Percentiles rank a stretch among this genome's conserved stretches.
These are phyloP conservation scores for Talaromyces sp. DNA, from an alignment of 2,329 filamentous ascomycete species.

Conservation along the genomic window DNA sequence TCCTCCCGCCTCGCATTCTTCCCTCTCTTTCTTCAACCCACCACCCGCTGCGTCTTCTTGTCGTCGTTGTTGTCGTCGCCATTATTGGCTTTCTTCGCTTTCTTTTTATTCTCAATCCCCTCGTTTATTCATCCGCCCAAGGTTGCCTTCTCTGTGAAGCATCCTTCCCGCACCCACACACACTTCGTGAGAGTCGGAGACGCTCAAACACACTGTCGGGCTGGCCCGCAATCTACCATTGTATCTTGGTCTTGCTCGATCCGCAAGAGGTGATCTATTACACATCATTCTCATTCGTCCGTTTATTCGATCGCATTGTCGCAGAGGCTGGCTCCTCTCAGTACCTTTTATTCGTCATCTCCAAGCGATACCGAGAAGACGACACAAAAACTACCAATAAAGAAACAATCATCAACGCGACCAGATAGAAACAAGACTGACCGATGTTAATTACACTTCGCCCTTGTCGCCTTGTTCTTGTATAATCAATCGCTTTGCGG, in stretches of 20 bases:
- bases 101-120: conserved; percentile 24
- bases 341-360: conserved; percentile 1
- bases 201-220: conserved; percentile 22
- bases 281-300: conserved; percentile 6
- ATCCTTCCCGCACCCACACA: neutral
- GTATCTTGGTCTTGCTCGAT: conserved; percentile 11
- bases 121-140: conserved; percentile 21
- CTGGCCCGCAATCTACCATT: conserved; percentile 36
- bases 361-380: neutral
- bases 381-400: neutral
- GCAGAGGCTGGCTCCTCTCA: conserved; percentile 16
- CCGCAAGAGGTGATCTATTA: neutral
- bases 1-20: neutral
- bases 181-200: conserved; percentile 21
- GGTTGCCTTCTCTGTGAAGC: conserved; percentile 17
- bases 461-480: neutral
- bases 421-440: neutral
- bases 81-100: conserved; percentile 17
- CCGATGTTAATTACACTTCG: conserved; percentile 1
- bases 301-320: conserved; percentile 4
- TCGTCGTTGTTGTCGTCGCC: conserved; percentile 9
- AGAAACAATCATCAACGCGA: neutral
- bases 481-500: conserved; percentile 14
- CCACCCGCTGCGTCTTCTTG: neutral
- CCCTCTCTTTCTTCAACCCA: neutral